Base-by-base conservation (phyloP, 164 flowering plant genomes). In the Saururus chinensis region DNA sequence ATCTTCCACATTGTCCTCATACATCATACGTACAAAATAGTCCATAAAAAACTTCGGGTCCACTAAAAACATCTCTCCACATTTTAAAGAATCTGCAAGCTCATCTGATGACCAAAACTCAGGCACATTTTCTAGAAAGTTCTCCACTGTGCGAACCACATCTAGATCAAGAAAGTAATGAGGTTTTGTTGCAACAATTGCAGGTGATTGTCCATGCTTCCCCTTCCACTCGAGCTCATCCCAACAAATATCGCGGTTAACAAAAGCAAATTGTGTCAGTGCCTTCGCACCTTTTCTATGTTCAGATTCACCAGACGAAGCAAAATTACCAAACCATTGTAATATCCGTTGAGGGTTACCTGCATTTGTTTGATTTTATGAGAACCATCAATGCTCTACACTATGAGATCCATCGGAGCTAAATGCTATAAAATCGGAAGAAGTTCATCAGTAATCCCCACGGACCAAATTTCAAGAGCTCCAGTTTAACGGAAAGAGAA, bases 141-240 rank as follows among this genome's bases (percentile, higher is more conserved):
- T 93, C 61, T 85, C 88, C 57, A 93, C 91, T 9, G 97, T 88
- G 12, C 67, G 67, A 22, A 76, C 84, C 35, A 90, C 82, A 77
- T 93, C 92, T 77, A 93, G 74, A 71, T 93, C 97, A 57, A 93
- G 91, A 77, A 93, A 88, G 68, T 93, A 93, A 69, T 86, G 97
- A 62, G 99, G 99, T 76, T 93, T 93, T 22, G 96, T 90, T 20
- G 97, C 97, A 72, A 89, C 97, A 79, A 93, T 77, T 48, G 96
- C 98, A 63, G 98, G 98, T 54, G 97, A 88, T 51, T 93, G 97
- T 61, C 98, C 98, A 69, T 88, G 98, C 68, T 85, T 93, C 35
- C 98, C 98, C 67, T 74, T 85, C 98, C 98, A 93, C 74, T 84
- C 96, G 56, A 93, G 96, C 74, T 90, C 97, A 73, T 88, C 98